These are phyloP conservation scores for Leccinum glutinopallens DNA, from an alignment of 1,284 basidiomycete species.

Conservation along the genomic window DNA sequence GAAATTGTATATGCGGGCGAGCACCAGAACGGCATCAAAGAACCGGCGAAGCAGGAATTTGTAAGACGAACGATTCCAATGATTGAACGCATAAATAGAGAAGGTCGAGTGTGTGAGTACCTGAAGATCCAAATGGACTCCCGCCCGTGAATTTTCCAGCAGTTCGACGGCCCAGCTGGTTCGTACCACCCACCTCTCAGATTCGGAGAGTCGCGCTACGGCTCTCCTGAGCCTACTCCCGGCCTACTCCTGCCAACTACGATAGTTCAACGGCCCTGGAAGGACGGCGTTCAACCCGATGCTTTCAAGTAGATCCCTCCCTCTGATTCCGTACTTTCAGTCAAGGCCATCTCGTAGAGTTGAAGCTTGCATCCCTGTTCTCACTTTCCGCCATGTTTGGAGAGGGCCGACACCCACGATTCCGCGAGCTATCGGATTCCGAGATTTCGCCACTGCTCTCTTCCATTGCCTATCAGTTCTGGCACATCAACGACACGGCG, in stretches of 20 bases:
- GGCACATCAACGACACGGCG: slow-evolving; percentile 66
- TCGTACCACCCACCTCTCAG: too few relatives aligned
- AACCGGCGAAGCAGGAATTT: neutral
- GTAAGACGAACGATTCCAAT: neutral
- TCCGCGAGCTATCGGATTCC: slow-evolving; percentile 65
- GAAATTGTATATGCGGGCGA: neutral
- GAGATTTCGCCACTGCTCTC: slow-evolving; percentile 75
- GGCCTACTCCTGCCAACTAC: too few relatives aligned
- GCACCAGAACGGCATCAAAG: neutral
- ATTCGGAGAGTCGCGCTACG: too few relatives aligned
- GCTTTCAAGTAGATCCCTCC: neutral
- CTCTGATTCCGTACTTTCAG: slow-evolving; percentile 31
- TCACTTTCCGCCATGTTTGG: slow-evolving; percentile 77
- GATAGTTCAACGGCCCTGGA: too few relatives aligned
- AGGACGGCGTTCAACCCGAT: too few relatives aligned
- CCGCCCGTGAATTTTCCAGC: too few relatives aligned
- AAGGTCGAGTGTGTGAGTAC: neutral
- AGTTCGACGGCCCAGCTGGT: too few relatives aligned
- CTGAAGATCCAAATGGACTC: neutral
- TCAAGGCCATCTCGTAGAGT: slow-evolving; percentile 80
- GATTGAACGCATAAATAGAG: neutral
- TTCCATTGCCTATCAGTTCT: slow-evolving; percentile 76
- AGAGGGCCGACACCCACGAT: slow-evolving; percentile 62
- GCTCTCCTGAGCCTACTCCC: too few relatives aligned
- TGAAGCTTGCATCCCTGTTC: slow-evolving; percentile 74